phyloP scores from a whole-genome alignment of 108 stramenopile genomes.

The Conticribra guillardii region DNA sequence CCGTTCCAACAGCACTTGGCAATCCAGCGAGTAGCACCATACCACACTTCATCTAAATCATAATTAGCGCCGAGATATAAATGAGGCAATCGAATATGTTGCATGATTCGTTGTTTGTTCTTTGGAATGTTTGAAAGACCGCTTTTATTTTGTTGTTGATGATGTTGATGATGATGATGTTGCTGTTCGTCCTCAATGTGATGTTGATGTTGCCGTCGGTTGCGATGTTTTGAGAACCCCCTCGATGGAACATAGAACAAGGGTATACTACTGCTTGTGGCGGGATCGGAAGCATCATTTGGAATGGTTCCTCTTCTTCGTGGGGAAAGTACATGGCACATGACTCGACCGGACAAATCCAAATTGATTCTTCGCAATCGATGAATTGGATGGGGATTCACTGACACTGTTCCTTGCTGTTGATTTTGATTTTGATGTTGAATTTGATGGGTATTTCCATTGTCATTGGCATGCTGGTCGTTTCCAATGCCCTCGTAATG shows the following conservation, averaged over 20 bases:
- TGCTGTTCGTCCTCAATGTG: too few species aligned
- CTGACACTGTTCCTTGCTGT: too few species aligned
- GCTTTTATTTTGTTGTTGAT: background rate
- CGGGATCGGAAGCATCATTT: background rate
- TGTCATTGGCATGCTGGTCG: too few species aligned
- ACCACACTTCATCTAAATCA: slow-evolving; percentile 51
- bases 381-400: too few species aligned
- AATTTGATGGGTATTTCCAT: too few species aligned
- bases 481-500: too few species aligned
- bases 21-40: slow-evolving; percentile 48
- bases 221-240: background rate
- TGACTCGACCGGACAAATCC: slow-evolving; percentile 45
- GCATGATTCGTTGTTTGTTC: too few species aligned
- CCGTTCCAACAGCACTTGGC: slow-evolving; percentile 34
- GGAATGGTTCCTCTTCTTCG: background rate
- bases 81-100: too few species aligned
- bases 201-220: background rate
- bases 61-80: slow-evolving; percentile 40
- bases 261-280: slow-evolving; percentile 4
- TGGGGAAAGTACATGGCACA: slow-evolving; percentile 39
- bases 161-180: too few species aligned
- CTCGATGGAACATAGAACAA: slow-evolving; percentile 7
- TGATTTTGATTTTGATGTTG: too few species aligned
- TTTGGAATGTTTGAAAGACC: slow-evolving; percentile 20
- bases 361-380: slow-evolving; percentile 41